phyloP scores from a whole-genome alignment of 495 filamentous ascomycete genomes.

The Clavariopsis aquatica region DNA sequence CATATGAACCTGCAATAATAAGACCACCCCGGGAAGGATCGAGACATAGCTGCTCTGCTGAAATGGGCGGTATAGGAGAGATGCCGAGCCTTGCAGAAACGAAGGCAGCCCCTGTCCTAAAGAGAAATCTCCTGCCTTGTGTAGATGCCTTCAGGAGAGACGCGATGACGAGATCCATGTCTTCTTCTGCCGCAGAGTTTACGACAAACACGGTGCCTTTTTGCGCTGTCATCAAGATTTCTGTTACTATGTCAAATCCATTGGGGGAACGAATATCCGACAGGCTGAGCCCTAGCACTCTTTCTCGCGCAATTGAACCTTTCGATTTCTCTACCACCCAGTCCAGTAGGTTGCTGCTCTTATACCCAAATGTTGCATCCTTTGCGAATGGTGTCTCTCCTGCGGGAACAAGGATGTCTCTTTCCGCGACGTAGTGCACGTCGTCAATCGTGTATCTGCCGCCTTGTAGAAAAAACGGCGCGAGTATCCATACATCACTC shows the following conservation, averaged over 20 bases:
- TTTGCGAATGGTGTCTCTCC: slow-evolving; percentile 53
- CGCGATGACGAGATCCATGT: slow-evolving; percentile 55
- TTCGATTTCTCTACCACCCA: slow-evolving; percentile 54
- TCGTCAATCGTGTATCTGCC: slow-evolving; percentile 55
- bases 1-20: slow-evolving; percentile 57
- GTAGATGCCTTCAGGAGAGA: slow-evolving; percentile 51
- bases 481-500: slow-evolving; percentile 51
- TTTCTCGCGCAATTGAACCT: slow-evolving; percentile 37
- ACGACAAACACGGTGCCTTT: slow-evolving; percentile 49
- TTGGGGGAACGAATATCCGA: slow-evolving; percentile 52
- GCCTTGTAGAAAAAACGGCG: slow-evolving; percentile 58
- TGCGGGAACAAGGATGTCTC: slow-evolving; percentile 50
- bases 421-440: slow-evolving; percentile 57
- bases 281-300: slow-evolving; percentile 47
- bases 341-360: slow-evolving; percentile 52
- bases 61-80: slow-evolving; percentile 49
- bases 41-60: slow-evolving; percentile 47
- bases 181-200: slow-evolving; percentile 55
- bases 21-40: slow-evolving; percentile 49
- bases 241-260: slow-evolving; percentile 46
- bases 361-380: slow-evolving; percentile 58
- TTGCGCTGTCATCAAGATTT: slow-evolving; percentile 46
- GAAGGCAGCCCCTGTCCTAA: slow-evolving; percentile 57
- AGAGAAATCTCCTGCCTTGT: slow-evolving; percentile 53
- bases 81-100: slow-evolving; percentile 58